Conservation (phyloP, 768 basidiomycete species). For the Steccherinum ochraceum region DNA sequence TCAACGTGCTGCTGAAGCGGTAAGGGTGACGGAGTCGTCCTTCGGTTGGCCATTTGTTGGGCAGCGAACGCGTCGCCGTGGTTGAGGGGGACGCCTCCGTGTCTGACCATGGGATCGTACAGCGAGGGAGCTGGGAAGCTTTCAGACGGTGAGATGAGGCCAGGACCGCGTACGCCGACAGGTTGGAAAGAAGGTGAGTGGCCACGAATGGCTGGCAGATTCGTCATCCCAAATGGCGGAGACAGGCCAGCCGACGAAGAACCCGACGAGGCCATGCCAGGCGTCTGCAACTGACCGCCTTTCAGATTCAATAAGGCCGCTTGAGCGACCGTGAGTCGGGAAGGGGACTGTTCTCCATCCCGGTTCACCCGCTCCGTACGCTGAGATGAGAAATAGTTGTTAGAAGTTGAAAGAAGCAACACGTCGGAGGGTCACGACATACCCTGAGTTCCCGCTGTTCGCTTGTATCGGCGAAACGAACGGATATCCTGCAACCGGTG, state of each 20-base stretch:
- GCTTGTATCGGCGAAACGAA: constrained; percentile 71
- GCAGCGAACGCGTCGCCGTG: neutral
- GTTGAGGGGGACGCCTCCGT: neutral
- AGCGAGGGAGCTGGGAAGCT: neutral
- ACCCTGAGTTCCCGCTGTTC: constrained; percentile 77
- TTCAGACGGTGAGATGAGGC: neutral
- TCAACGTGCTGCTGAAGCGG: neutral
- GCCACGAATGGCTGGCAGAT: neutral
- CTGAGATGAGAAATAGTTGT: constrained; percentile 29
- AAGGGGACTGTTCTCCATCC: constrained; percentile 58
- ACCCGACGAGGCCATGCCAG: neutral
- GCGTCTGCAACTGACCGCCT: constrained; percentile 46
- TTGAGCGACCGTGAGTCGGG: constrained; percentile 69
- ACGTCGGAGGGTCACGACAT: constrained; percentile 19
- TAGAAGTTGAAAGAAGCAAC: neutral
- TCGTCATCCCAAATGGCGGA: neutral
- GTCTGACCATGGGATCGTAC: neutral
- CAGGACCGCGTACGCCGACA: neutral
- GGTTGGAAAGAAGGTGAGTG: neutral
- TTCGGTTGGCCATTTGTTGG: neutral
- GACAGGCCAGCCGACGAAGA: neutral
- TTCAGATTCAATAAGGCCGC: constrained; percentile 71
- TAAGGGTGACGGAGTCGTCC: neutral
- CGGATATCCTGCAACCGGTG: constrained; percentile 68
- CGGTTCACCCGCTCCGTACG: constrained; percentile 53